These are phyloP conservation scores for Stagonosporopsis rhizophila DNA, from an alignment of 2,329 filamentous ascomycete species.

Conservation along the genomic window DNA sequence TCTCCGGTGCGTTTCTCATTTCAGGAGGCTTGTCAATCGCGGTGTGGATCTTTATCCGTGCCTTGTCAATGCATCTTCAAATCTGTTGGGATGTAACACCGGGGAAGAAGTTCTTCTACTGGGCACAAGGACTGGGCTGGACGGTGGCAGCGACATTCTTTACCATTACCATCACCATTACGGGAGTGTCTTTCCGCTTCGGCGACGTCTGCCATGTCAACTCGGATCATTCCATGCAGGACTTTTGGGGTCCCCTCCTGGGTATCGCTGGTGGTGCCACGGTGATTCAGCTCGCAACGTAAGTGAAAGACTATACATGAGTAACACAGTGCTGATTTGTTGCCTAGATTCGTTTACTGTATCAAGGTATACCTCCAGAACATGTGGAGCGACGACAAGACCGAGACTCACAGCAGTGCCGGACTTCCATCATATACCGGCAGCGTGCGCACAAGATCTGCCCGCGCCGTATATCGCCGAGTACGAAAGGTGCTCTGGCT, in stretches of 20 bases:
- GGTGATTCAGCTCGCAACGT: constrained; percentile 83
- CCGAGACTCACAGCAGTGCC: constrained; percentile 68
- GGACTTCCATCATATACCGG: constrained; percentile 71
- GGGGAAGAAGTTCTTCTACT: constrained; percentile 87
- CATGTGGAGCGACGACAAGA: constrained; percentile 73
- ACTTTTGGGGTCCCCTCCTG: constrained; percentile 90
- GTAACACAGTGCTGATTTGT: constrained; percentile 16
- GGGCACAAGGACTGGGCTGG: constrained; percentile 81
- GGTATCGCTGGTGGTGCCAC: constrained; percentile 78
- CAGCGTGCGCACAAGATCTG: constrained; percentile 80
- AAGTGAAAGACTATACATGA: constrained; percentile 51
- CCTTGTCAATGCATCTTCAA: constrained; percentile 91
- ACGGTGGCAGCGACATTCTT: constrained; percentile 80
- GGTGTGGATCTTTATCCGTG: constrained; percentile 90
- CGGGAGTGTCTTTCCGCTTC: constrained; percentile 93
- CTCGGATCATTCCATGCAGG: constrained; percentile 79
- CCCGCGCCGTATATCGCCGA: constrained; percentile 85
- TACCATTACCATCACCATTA: constrained; percentile 77
- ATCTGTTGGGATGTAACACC: constrained; percentile 97
- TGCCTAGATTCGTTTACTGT: constrained; percentile 71
- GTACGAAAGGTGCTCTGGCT: constrained; percentile 85
- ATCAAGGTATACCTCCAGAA: constrained; percentile 93
- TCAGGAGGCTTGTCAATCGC: constrained; percentile 84
- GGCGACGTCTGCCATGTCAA: constrained; percentile 94
- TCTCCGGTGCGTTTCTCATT: constrained; percentile 85